A percentile compares a stretch with the other conserved stretches of the same genome.
Conservation (phyloP, 2,329 filamentous ascomycete genomes). For the Chaetothyriales sp. region DNA sequence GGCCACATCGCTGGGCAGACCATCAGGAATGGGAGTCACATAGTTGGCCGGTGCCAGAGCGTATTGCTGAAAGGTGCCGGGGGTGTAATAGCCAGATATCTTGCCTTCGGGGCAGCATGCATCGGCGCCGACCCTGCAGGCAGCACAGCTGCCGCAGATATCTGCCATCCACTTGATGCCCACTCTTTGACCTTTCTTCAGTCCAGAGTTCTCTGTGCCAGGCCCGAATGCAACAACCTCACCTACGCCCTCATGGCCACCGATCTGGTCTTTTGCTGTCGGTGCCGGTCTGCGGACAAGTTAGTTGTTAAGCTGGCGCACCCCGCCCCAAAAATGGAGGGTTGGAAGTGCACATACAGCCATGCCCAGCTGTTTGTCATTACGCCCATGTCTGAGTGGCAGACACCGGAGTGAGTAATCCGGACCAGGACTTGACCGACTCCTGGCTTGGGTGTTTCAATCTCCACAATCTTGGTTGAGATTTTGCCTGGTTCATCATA, state of each 20-base stretch:
- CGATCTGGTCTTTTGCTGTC: conserved; percentile 47
- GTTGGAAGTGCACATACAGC: conserved; percentile 21
- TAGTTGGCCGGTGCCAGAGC: conserved; percentile 49
- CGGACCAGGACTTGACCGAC: conserved; percentile 48
- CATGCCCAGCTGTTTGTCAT: conserved; percentile 42
- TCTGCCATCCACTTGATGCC: conserved; percentile 54
- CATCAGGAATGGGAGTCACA: conserved; percentile 53
- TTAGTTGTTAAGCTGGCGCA: background rate
- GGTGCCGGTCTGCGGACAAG: conserved; percentile 29
- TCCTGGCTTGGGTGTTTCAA: conserved; percentile 51
- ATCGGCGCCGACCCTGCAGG: conserved; percentile 42
- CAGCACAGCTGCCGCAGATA: conserved; percentile 39
- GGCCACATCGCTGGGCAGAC: conserved; percentile 42
- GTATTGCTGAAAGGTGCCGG: conserved; percentile 61
- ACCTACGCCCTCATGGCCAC: conserved; percentile 55
- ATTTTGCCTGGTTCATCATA: conserved; percentile 52
- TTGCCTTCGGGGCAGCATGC: conserved; percentile 41
- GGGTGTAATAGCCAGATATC: conserved; percentile 51
- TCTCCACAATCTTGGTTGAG: conserved; percentile 47
- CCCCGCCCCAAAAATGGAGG: background rate
- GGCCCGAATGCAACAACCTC: conserved; percentile 50
- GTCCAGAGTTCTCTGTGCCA: conserved; percentile 33
- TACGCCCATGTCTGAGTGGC: conserved; percentile 47
- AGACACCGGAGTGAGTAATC: conserved; percentile 49
- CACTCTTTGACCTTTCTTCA: conserved; percentile 53